Percentiles rank a stretch among this genome's conserved stretches.
Evolutionary conservation across 1,284 basidiomycete species (phyloP).

Genomic region (Leccinum laetum): DNA sequence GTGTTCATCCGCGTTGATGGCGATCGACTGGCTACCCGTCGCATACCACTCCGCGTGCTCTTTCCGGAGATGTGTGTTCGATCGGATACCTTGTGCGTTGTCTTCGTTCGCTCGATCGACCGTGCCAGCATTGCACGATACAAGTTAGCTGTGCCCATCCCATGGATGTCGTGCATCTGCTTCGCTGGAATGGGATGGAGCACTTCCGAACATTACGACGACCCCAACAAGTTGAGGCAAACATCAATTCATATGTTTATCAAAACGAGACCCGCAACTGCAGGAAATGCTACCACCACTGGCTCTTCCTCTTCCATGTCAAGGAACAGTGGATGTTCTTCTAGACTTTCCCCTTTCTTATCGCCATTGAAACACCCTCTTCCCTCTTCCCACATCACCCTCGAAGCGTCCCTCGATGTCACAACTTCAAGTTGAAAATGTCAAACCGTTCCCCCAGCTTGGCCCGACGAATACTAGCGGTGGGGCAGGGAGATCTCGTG

Average conservation of each 20-base stretch:
- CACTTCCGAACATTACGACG: no score
- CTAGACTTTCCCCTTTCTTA: background rate
- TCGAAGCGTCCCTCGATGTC: slow-evolving; percentile 13
- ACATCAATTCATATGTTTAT: slow-evolving; percentile 28
- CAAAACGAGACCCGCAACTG: slow-evolving; percentile 11
- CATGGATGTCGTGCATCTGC: background rate
- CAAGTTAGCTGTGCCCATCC: background rate
- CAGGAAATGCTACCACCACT: no score
- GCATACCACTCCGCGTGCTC: background rate
- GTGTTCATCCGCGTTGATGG: slow-evolving; percentile 7
- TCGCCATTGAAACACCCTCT: slow-evolving; percentile 33
- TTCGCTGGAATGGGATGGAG: background rate
- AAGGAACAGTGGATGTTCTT: background rate
- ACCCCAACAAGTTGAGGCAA: slow-evolving; percentile 12
- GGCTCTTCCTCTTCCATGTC: slow-evolving; percentile 1
- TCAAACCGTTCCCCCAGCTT: slow-evolving; percentile 3
- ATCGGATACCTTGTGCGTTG: background rate
- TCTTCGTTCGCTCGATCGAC: background rate
- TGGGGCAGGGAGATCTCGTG: slow-evolving; percentile 1
- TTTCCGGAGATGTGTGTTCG: background rate
- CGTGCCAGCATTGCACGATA: background rate
- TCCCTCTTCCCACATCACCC: slow-evolving; percentile 15
- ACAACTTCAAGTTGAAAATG: slow-evolving; percentile 8
- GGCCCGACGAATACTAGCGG: background rate
- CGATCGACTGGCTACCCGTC: background rate